Evolutionary conservation across 2,329 filamentous ascomycete genomes (phyloP), one percentile per base, ranked within the genome.

Genomic region (Diaporthe ampelina): DNA sequence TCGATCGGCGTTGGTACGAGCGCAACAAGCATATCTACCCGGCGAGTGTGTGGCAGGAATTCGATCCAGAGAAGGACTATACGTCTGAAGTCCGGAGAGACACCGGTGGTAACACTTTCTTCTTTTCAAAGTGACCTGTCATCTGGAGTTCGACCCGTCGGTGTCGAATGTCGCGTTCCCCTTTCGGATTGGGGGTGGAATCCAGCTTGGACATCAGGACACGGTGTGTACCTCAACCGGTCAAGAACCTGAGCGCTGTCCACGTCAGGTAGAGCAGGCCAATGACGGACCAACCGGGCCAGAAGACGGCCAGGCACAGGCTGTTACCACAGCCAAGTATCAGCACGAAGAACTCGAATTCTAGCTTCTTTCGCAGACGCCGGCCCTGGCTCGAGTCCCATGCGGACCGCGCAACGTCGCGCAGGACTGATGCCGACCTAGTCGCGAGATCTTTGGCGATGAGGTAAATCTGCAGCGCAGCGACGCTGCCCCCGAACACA

Each of bases 11-110:
- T 75, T 99, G 97, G 97, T 99, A 98, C 82, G 95, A 98, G 86
- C 91, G 92, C 80, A 98, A 98, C 82, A 99, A 98, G 84, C 97
- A 99, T 83, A 98, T 99, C 74, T 99, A 96, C 82, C 97, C 97
- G 0, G 96, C 96, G 26, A 98, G 94, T 81, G 90, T 96, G 61
- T 99, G 97, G 97, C 94, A 95, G 79, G 94, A 97, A 76, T 99
- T 97, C 82, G 95, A 98, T 78, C 93, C 95, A 0, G 94, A 94
- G 76, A 94, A 94, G 83, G 94, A 98, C 79, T 97, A 97, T 85
- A 89, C 91, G 80, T 89, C 87, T 77, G 91, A 94, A 78, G 90
- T 95, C 52, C 90, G 94, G 79, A 94, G 95, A 80, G 97, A 99
- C 84, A 90, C 90, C 17, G 92, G 95, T 72, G 97, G 97, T 17